These are phyloP conservation scores for Dalbergia oliveri DNA, from an alignment of 306 rosid genomes.

Conservation along the genomic window DNA sequence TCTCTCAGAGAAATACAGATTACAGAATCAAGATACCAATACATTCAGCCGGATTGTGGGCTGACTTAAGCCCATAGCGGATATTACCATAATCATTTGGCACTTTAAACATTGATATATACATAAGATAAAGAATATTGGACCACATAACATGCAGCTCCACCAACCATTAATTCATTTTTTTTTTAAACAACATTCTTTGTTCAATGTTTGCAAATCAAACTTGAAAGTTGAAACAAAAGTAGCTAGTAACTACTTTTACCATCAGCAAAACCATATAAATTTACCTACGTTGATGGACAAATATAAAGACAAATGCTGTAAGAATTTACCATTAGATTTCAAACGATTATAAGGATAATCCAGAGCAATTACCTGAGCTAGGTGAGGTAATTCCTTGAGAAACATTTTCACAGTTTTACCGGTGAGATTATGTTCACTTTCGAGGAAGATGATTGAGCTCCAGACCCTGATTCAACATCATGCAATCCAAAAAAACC, in stretches of 20 bases:
- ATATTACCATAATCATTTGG: not conserved
- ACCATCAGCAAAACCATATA: not conserved
- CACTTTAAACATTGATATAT: not conserved
- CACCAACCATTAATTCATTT: constrained; percentile 26
- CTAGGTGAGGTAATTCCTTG: constrained; percentile 67
- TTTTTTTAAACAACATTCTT: not conserved
- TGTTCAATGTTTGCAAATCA: not conserved
- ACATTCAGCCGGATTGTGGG: not conserved
- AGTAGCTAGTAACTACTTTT: not conserved
- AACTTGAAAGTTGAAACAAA: not conserved
- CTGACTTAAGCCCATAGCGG: not conserved
- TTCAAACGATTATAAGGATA: not conserved
- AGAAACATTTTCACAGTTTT: constrained; percentile 56
- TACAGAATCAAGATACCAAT: not conserved
- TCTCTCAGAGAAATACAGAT: not conserved
- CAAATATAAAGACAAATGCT: not conserved
- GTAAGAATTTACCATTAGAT: constrained; percentile 19
- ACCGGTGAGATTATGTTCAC: constrained; percentile 59
- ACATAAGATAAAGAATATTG: not conserved
- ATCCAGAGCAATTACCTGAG: constrained; percentile 62
- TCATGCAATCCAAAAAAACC: constrained; percentile 59
- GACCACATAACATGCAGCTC: constrained; percentile 9
- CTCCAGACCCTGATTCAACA: constrained; percentile 67
- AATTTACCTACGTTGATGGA: not conserved
- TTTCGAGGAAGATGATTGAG: constrained; percentile 68